A percentile compares a stretch with the other conserved stretches of the same genome.
Evolutionary conservation across 164 flowering plant species (phyloP).

Genomic region (Annona cherimola): DNA sequence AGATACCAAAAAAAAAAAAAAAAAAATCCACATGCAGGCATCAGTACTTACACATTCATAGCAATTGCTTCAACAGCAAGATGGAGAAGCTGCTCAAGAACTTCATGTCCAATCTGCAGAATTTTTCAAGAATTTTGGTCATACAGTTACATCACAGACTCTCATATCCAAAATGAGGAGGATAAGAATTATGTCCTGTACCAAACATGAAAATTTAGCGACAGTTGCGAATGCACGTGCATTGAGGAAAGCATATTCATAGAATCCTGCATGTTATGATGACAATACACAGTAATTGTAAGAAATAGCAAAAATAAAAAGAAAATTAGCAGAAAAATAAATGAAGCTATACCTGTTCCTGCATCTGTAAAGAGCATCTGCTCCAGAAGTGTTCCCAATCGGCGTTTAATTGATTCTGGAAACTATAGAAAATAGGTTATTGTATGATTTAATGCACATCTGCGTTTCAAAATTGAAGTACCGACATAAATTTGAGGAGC

Average conservation of each 20-base stretch:
- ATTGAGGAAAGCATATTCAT: conserved; percentile 81
- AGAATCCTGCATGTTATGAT: conserved; percentile 47
- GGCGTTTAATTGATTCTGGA: conserved; percentile 30
- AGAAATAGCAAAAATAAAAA: neutral
- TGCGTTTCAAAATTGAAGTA: neutral
- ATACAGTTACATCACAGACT: neutral
- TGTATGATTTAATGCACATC: neutral
- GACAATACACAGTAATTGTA: conserved; percentile 7
- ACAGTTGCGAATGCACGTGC: conserved; percentile 71
- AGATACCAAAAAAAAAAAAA: neutral
- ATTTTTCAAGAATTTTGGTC: neutral
- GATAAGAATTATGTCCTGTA: conserved; percentile 19
- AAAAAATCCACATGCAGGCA: neutral
- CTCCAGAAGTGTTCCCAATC: conserved; percentile 43
- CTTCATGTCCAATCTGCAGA: conserved; percentile 49
- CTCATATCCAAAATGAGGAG: neutral
- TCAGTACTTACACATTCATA: conserved; percentile 59
- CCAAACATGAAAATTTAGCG: conserved; percentile 80
- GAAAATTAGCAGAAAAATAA: neutral
- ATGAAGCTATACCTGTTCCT: conserved; percentile 40
- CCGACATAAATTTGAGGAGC: neutral
- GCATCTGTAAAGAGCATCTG: conserved; percentile 55
- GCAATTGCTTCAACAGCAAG: conserved; percentile 63
- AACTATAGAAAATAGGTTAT: conserved; percentile 29
- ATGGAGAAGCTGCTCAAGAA: conserved; percentile 58